Conservation (phyloP, 495 filamentous ascomycete genomes). For the Lasiosphaeris hirsuta region DNA sequence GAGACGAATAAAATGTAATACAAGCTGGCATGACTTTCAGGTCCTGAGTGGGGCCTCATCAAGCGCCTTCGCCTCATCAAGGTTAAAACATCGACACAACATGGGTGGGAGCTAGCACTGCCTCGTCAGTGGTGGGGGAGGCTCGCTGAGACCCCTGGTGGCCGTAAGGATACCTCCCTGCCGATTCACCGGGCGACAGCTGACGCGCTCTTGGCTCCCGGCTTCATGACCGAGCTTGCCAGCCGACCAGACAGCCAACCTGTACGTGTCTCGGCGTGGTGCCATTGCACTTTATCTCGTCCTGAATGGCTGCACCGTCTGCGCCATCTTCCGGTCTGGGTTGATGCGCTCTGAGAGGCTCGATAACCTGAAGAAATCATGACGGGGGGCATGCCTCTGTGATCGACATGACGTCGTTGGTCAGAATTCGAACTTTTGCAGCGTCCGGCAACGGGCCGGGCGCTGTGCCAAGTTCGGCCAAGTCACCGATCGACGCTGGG, state of each 20-base stretch:
- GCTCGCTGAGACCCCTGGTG: not conserved
- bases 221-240: not conserved
- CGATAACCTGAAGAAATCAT: not conserved
- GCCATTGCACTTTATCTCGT: not conserved
- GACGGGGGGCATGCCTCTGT: not conserved
- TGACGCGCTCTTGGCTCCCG: not conserved
- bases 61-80: not conserved
- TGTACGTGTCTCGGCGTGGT: not conserved
- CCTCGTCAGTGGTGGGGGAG: constrained; percentile 3
- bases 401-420: constrained; percentile 3
- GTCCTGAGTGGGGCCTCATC: not conserved
- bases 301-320: not conserved
- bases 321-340: not conserved
- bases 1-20: not conserved
- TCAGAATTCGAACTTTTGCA: not conserved
- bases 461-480: constrained; percentile 5
- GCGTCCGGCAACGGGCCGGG: constrained; percentile 2
- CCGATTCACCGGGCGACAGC: constrained; percentile 4
- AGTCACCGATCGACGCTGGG: constrained; percentile 7
- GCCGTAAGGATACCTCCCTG: not conserved
- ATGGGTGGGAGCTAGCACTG: not conserved
- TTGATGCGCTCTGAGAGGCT: too few relatives aligned
- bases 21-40: not conserved
- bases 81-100: not conserved
- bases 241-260: not conserved